A percentile compares a stretch with the other conserved stretches of the same genome.
These are phyloP conservation scores for Neurospora sp. DNA, from an alignment of 2,329 filamentous ascomycete species.

Conservation along the genomic window DNA sequence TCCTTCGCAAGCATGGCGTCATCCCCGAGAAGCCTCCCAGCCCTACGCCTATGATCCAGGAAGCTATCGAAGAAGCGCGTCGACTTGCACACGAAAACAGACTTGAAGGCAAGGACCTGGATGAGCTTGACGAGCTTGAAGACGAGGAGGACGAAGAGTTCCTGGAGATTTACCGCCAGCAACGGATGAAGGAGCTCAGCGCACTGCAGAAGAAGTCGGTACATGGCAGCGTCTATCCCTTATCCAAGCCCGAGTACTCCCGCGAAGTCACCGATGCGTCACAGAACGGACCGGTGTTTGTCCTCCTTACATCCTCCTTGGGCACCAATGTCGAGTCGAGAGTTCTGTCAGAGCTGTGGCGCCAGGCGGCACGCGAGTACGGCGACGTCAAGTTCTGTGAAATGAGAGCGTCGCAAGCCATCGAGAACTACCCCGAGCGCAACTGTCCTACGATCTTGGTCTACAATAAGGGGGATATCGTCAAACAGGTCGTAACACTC, in stretches of 20 bases:
- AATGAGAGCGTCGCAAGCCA: slow-evolving; percentile 83
- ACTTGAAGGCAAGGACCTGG: slow-evolving; percentile 85
- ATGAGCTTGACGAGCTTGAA: slow-evolving; percentile 87
- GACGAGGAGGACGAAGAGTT: slow-evolving; percentile 94
- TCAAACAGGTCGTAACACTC: slow-evolving; percentile 84
- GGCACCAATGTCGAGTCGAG: slow-evolving; percentile 79
- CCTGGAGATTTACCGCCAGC: slow-evolving; percentile 75
- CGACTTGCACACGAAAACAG: slow-evolving; percentile 83
- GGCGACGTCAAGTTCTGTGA: slow-evolving; percentile 97
- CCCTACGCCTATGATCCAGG: slow-evolving; percentile 90
- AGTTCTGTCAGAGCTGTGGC: slow-evolving; percentile 76
- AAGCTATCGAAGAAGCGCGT: slow-evolving; percentile 77
- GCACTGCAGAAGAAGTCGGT: slow-evolving; percentile 65
- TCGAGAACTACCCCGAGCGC: slow-evolving; percentile 88
- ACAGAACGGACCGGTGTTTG: slow-evolving; percentile 55
- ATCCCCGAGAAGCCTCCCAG: slow-evolving; percentile 98
- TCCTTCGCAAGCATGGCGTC: slow-evolving; percentile 88
- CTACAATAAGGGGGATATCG: slow-evolving; percentile 88
- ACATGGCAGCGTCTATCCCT: slow-evolving; percentile 83
- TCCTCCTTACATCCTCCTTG: slow-evolving; percentile 70
- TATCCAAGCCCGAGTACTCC: slow-evolving; percentile 90
- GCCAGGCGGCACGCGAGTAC: slow-evolving; percentile 71
- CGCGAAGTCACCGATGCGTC: slow-evolving; percentile 89
- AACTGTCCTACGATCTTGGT: slow-evolving; percentile 92
- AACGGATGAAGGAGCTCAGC: slow-evolving; percentile 75